Evolutionary conservation across 768 basidiomycete genomes (phyloP), one percentile per base, ranked within the genome.

Genomic region (Tricholoma bakamatsutake): DNA sequence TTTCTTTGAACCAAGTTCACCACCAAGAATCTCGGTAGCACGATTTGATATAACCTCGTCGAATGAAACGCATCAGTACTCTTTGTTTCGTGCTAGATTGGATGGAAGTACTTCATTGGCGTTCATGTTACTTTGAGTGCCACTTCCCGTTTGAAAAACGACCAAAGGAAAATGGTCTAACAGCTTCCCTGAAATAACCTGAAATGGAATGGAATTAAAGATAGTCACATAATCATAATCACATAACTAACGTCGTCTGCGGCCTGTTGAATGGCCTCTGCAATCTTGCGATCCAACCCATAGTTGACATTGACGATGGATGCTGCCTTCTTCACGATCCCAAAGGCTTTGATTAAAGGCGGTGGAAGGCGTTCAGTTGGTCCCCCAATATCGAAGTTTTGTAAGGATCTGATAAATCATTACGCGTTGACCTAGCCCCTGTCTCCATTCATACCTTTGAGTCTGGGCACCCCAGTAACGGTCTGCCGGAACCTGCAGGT

Each of bases 121-220:
- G 71, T 92, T 99, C 97, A 99, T 99, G 77, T 99, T 99, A 67
- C 90, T 95, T 72, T 99, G 97, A 1, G 97, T 99, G 17, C 97
- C 97, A 54, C 92, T 95, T 57, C 97, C 97, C 21, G 97, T 99
- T 73, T 99, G 97, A 82, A 98, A 99, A 40, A 99, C 95, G 35
- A 99, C 97, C 37, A 99, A 77, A 24, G 97, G 97, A 76, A 99
- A 99, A 73, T 99, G 90, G 62, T 94, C 94, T 18, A 88, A 80
- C 57, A 99, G 81, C 69, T 93, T 91, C 51, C 95, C 96, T 45
- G 90, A 90, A 69, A 98, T 98, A 64, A 99, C 96, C 93, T 95
- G 62, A 28, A 50, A 39, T 13, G 47, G 55, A 54, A 48, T 18
- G 46, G 52, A 17, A 52, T 54, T 15, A 54, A 51, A 21, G 28